phyloP scores from a whole-genome alignment of 345 rosid genomes.

The Rhizophora apiculata region DNA sequence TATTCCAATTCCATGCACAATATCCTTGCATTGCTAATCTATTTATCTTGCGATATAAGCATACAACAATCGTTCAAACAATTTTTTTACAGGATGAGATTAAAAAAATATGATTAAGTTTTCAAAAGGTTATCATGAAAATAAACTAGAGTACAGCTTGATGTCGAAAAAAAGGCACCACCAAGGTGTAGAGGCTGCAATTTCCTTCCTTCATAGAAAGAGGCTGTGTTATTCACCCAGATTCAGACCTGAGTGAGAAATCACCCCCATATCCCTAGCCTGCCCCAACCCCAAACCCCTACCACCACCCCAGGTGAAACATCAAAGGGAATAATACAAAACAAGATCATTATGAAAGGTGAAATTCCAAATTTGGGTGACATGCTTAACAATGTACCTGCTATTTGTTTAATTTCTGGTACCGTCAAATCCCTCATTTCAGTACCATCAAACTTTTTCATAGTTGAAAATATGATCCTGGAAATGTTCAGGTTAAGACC shows the following conservation, averaged over 20 bases:
- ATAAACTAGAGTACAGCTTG: too few species aligned
- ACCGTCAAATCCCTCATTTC: constrained; percentile 66
- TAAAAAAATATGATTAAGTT: not conserved
- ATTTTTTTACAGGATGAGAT: not conserved
- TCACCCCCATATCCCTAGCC: not conserved
- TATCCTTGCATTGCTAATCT: not conserved
- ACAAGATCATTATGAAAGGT: not conserved
- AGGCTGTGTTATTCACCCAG: not conserved
- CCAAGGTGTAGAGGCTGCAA: too few species aligned
- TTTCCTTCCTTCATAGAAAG: not conserved
- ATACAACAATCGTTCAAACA: not conserved
- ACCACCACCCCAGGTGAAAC: not conserved
- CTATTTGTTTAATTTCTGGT: constrained; percentile 91
- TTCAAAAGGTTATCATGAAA: too few species aligned
- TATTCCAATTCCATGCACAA: not conserved
- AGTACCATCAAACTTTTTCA: constrained; percentile 71
- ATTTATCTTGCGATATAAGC: not conserved
- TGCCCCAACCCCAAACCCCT: too few species aligned
- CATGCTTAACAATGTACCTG: constrained; percentile 44
- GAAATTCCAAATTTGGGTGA: not conserved
- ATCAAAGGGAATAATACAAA: not conserved
- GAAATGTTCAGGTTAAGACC: constrained; percentile 91
- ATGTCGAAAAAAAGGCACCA: too few species aligned
- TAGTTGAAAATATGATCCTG: constrained; percentile 76
- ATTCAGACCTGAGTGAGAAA: not conserved